Evolutionary conservation across 805 yeast genomes (phyloP).

Genomic region (Kodamaea leandrae): DNA sequence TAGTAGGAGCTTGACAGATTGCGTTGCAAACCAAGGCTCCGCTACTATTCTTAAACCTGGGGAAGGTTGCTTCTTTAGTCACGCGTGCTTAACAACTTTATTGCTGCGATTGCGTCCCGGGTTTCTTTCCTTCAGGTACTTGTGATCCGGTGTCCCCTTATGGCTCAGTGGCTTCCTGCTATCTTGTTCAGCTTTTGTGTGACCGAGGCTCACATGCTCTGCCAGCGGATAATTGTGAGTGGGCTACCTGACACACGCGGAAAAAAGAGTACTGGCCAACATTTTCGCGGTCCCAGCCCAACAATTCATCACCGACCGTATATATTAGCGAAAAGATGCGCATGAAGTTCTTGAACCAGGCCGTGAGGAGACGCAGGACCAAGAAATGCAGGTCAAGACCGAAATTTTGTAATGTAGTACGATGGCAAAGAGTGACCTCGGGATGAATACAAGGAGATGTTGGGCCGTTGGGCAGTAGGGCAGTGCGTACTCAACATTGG

Average conservation of each 20-base stretch:
- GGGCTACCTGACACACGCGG: background rate
- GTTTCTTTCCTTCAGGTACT: no score
- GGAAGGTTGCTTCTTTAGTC: no score
- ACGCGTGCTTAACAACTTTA: no score
- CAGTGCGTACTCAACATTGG: no score
- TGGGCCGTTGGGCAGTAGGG: background rate
- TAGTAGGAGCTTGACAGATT: no score
- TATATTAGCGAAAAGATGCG: conserved; percentile 1
- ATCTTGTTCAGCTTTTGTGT: background rate
- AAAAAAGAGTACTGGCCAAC: conserved; percentile 1
- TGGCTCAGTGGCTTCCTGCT: no score
- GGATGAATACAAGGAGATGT: background rate
- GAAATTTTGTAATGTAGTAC: background rate
- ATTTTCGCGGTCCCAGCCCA: background rate
- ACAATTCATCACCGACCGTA: background rate
- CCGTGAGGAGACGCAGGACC: background rate
- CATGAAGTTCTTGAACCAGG: background rate
- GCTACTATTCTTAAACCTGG: no score
- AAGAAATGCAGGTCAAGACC: background rate
- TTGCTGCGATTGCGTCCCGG: no score
- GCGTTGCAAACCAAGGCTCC: no score
- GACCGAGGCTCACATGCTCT: background rate
- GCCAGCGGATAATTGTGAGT: background rate
- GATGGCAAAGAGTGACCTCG: background rate
- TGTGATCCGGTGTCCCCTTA: no score